Evolutionary conservation across 192 early-diverging fungal genomes (phyloP), one percentile per base, ranked within the genome.

Genomic region (Entomortierella parvispora): DNA sequence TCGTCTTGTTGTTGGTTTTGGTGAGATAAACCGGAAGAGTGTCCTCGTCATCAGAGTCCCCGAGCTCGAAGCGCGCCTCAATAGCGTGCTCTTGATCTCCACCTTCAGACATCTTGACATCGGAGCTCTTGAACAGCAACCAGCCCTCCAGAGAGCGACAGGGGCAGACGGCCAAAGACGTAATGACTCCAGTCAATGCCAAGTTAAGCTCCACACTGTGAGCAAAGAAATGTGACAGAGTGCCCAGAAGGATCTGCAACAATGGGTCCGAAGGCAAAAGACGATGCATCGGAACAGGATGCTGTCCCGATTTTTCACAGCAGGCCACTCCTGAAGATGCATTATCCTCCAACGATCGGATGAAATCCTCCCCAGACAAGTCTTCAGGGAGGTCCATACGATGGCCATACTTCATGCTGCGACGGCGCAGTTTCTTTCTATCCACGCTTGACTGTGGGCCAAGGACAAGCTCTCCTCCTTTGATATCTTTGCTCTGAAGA

Each of bases 121-220:
- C 86, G 3, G 57, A 58, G 20, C 80, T 82, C 62, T 80, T 77
- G 54, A 86, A 88, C 79, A 86, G 83, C 63, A 79, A 82, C 90
- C 79, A 93, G 51, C 92, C 92, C 81, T 92, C 91, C 32, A 94
- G 71, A 32, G 89, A 90, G 7, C 91, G 83, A 59, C 88, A 86
- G 1, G 90, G 90, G 46, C 92, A 94, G 7, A 93, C 80, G 2
- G 91, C 90, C 57, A 98, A 80, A n/a, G 93, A 91, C 0, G 93
- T 87, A 29, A 98, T 78, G 26, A 96, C 92, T 26, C 94, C 95
- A 0, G 97, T 98, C 26, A 98, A 80, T 0, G 95, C 94, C 74
- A 98, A 71, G 70, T 98, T 98, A 63, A 96, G 88, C 31, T 92
- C 91, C 26, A 90, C 91, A 23, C 93, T 90, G 63, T 98, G 95